Evolutionary conservation across 352 stramenopile species (phyloP).

Genomic region (Globisporangium viniferum): DNA sequence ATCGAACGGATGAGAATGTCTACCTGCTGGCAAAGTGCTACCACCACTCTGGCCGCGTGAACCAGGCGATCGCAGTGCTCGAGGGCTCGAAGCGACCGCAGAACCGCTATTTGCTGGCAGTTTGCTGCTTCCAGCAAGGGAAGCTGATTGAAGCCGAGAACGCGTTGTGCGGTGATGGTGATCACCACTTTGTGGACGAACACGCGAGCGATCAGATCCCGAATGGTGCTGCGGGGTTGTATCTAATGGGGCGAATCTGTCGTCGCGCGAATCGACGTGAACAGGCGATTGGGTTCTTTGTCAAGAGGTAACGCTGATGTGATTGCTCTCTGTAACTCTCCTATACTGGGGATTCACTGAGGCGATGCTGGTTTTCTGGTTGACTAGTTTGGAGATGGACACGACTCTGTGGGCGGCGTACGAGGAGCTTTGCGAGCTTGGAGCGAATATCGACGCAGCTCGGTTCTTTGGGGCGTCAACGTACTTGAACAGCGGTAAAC

Average conservation of each 20-base stretch:
- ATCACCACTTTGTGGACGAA: conserved; percentile 19
- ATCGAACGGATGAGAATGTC: conserved; percentile 50
- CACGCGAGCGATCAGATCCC: conserved; percentile 46
- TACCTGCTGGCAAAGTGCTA: conserved; percentile 65
- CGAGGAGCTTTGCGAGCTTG: conserved; percentile 92
- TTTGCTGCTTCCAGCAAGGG: conserved; percentile 73
- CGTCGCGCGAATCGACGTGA: conserved; percentile 84
- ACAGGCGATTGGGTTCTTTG: conserved; percentile 90
- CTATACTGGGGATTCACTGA: not conserved
- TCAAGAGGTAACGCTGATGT: conserved; percentile 56
- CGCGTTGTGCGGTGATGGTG: conserved; percentile 67
- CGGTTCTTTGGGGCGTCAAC: conserved; percentile 60
- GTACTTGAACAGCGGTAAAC: conserved; percentile 33
- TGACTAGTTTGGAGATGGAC: conserved; percentile 85
- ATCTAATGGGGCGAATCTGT: conserved; percentile 91
- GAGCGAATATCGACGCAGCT: conserved; percentile 60
- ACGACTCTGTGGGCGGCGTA: conserved; percentile 91
- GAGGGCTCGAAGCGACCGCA: conserved; percentile 30
- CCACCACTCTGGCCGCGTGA: conserved; percentile 48
- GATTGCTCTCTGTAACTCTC: not conserved
- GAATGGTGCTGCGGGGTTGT: conserved; percentile 89
- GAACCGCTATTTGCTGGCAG: conserved; percentile 67
- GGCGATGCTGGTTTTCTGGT: not conserved
- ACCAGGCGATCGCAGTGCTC: conserved; percentile 56
- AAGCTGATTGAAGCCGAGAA: conserved; percentile 88